These are phyloP conservation scores for Podaxis rugospora DNA, from an alignment of 768 basidiomycete species.

Conservation along the genomic window DNA sequence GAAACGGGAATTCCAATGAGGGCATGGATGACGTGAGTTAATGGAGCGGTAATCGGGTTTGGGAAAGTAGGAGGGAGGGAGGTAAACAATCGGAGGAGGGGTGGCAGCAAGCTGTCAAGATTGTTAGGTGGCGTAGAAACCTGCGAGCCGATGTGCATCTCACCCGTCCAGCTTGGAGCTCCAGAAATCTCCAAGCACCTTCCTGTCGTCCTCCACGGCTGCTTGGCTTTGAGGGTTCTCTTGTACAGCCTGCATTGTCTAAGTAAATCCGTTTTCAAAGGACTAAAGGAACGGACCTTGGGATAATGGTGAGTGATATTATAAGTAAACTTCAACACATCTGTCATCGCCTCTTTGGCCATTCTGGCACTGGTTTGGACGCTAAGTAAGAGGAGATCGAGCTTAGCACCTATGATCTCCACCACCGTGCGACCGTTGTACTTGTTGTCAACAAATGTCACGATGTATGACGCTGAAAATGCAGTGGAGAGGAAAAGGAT, in stretches of 20 bases:
- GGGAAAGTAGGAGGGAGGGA: conserved; percentile 57
- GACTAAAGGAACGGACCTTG: conserved; percentile 40
- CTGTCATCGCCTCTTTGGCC: conserved; percentile 71
- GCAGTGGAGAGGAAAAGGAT: conserved; percentile 74
- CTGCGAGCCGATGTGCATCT: conserved; percentile 20
- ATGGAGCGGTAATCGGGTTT: conserved; percentile 63
- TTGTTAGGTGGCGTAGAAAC: not conserved
- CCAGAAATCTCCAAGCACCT: conserved; percentile 74
- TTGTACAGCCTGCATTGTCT: conserved; percentile 28
- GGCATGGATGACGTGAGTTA: conserved; percentile 79
- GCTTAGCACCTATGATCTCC: conserved; percentile 56
- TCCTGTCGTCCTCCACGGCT: conserved; percentile 27
- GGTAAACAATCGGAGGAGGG: conserved; percentile 68
- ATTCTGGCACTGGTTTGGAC: conserved; percentile 49
- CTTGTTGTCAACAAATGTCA: conserved; percentile 62
- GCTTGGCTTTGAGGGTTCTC: conserved; percentile 40
- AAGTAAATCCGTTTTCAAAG: not conserved
- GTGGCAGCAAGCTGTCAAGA: conserved; percentile 55
- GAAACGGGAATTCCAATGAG: conserved; percentile 76
- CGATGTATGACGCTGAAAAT: conserved; percentile 45
- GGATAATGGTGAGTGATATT: conserved; percentile 82
- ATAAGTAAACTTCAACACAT: conserved; percentile 81
- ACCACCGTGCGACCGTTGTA: conserved; percentile 51
- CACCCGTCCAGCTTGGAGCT: conserved; percentile 67
- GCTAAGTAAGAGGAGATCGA: conserved; percentile 49